Percentiles rank a stretch among this genome's conserved stretches.
Conservation (phyloP, 768 basidiomycete genomes). For the Scleroderma bovista region DNA sequence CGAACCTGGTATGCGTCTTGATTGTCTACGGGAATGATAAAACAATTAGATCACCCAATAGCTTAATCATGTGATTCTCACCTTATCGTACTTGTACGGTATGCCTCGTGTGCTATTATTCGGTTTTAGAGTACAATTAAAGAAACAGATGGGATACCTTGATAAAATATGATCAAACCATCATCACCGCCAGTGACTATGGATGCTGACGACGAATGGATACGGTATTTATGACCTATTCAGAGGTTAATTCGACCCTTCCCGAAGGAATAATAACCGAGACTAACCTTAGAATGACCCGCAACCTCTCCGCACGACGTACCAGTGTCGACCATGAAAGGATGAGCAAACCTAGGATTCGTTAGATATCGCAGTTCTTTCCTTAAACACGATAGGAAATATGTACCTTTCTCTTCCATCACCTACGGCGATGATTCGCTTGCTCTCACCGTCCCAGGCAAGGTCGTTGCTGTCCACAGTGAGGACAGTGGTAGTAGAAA, state of each 20-base stretch:
- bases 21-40: conserved; percentile 51
- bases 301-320: conserved; percentile 82
- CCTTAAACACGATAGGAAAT: not conserved
- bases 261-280: not conserved
- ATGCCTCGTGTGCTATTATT: conserved; percentile 40
- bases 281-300: conserved; percentile 78
- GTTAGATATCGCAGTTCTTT: too few relatives aligned
- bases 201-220: conserved; percentile 85
- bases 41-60: not conserved
- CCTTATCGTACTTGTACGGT: conserved; percentile 90
- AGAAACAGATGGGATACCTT: conserved; percentile 38
- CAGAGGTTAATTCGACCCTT: not conserved
- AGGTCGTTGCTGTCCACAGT: conserved; percentile 71
- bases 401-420: conserved; percentile 82
- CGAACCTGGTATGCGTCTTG: conserved; percentile 85
- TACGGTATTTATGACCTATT: conserved; percentile 79
- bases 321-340: conserved; percentile 80
- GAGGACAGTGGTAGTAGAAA: too few relatives aligned
- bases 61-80: conserved; percentile 10
- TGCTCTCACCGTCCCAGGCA: conserved; percentile 94
- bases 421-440: conserved; percentile 92
- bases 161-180: conserved; percentile 72
- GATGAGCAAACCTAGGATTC: conserved; percentile 63
- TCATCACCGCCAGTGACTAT: conserved; percentile 89
- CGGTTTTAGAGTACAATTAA: not conserved